Base-by-base conservation (phyloP, 495 filamentous ascomycete genomes). In the Letharia lupina region DNA sequence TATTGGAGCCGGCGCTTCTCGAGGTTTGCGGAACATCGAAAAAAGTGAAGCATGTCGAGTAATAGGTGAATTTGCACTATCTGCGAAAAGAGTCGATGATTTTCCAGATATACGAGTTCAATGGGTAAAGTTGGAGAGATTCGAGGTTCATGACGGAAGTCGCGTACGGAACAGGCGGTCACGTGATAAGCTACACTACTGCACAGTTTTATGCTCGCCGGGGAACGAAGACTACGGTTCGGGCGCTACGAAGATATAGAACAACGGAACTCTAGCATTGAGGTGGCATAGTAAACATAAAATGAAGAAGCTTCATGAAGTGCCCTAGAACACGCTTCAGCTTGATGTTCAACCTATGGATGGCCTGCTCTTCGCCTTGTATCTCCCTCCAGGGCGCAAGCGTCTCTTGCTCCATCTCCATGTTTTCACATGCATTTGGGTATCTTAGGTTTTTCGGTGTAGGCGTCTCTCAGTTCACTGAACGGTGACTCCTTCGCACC, bases 1-100 rank as follows among this genome's bases (percentile, higher is more conserved):
- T 41, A 61, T 5, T n/a, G 62, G 12, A 47, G 45, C 44, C 47
- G 62, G 62, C 5, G 33, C 28, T 20, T 71, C 69, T 68, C 71
- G 69, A 60, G 71, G 71, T 48, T 71, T 73, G 8, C 71, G 69
- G 37, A 73, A 73, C 69, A 73, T 73, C 15, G 35, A 33, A 1
- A 6, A 28, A 12, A 12, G 4, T 2, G 15, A 9, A 37, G 54
- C 54, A 57, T 57, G 15, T 57, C 52, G 11, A 35, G 11, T 16
- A 35, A 57, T 20, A 16, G 54, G 15, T 31, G 28, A 18, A 28
- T 4, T 42, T 13, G 23, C 18, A 35, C 13, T 9, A 28, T 35
- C 15, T 35, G 15, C 16, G 3, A 44, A 61, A 61, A 1, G 5
- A n/a, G 2, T 45, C 11, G 28, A 45, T 33, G 8, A 3, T 31